Evolutionary conservation across 176 grass and related monocot genomes (phyloP).

Genomic region (Luzula sylvatica): DNA sequence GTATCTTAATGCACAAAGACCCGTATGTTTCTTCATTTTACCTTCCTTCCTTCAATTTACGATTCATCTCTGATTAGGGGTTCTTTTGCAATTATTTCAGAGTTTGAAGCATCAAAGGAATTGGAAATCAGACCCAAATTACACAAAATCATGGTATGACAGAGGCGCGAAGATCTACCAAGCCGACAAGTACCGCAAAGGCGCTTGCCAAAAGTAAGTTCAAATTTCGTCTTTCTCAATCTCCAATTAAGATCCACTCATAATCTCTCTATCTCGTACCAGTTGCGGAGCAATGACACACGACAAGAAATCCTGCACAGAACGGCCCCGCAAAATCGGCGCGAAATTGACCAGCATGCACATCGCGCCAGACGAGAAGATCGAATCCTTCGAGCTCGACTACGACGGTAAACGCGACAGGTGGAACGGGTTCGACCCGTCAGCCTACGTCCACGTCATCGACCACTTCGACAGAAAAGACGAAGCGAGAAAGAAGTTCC

Average conservation of each 20-base stretch:
- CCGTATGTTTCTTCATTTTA: conserved; percentile 50
- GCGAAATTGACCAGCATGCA: conserved; percentile 67
- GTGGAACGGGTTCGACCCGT: conserved; percentile 84
- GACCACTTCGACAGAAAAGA: conserved; percentile 74
- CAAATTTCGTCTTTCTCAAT: background rate
- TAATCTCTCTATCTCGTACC: conserved; percentile 1
- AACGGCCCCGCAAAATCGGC: conserved; percentile 55
- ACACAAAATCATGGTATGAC: conserved; percentile 82
- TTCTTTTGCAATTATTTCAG: conserved; percentile 27
- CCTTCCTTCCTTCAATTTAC: no score
- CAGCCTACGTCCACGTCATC: conserved; percentile 72
- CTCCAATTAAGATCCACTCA: background rate
- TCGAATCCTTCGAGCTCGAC: conserved; percentile 90
- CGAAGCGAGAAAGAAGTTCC: conserved; percentile 78
- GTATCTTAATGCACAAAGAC: conserved; percentile 91
- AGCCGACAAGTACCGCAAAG: conserved; percentile 73
- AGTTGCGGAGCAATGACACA: conserved; percentile 97
- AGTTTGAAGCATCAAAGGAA: conserved; percentile 97
- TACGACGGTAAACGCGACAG: conserved; percentile 95
- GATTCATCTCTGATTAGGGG: no score
- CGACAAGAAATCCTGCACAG: conserved; percentile 81
- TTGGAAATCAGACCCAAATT: conserved; percentile 89
- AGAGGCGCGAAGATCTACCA: conserved; percentile 68
- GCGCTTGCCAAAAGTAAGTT: conserved; percentile 78
- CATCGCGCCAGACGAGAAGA: conserved; percentile 86